Percentiles rank a stretch among this genome's conserved stretches.
Evolutionary conservation across 108 stramenopile species (phyloP).

Genomic region (Cyclotella baltica): DNA sequence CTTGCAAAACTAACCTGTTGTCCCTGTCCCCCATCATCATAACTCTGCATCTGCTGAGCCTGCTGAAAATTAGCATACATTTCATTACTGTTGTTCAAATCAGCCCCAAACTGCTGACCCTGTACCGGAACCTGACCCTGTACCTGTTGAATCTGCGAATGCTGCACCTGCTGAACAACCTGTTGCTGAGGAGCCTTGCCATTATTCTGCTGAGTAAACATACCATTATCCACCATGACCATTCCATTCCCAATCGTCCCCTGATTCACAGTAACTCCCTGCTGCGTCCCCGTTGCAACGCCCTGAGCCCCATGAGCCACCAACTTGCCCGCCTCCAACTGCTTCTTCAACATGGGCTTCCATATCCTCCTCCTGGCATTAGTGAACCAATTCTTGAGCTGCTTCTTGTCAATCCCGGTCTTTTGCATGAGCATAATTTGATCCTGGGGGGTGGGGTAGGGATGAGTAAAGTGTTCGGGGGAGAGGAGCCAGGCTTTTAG

Average conservation of each 20-base stretch:
- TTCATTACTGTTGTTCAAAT: conserved; percentile 15
- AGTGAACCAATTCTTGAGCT: conserved; percentile 97
- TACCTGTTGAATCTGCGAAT: too few relatives aligned
- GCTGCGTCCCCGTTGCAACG: neutral
- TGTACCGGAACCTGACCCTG: too few relatives aligned
- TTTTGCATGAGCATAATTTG: conserved; percentile 92
- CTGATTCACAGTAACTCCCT: conserved; percentile 29
- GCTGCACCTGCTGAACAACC: conserved; percentile 19
- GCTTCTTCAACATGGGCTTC: conserved; percentile 95
- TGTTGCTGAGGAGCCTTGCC: conserved; percentile 15
- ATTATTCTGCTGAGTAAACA: conserved; percentile 27
- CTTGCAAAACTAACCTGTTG: conserved; percentile 33
- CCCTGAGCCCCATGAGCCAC: conserved; percentile 58
- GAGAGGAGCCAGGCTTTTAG: conserved; percentile 92
- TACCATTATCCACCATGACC: conserved; percentile 23
- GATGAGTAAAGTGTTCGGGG: conserved; percentile 93
- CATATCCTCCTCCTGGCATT: conserved; percentile 94
- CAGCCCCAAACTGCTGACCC: conserved; percentile 10
- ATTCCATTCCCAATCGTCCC: conserved; percentile 50
- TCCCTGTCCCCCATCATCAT: conserved; percentile 18
- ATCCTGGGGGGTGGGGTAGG: conserved; percentile 93
- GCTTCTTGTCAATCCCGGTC: conserved; percentile 95
- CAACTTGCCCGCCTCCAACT: conserved; percentile 88
- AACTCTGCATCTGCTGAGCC: conserved; percentile 43
- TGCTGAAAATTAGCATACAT: conserved; percentile 58